Evolutionary conservation across 768 basidiomycete species (phyloP), one percentile per base, ranked within the genome.

Genomic region (Rhizopogon sp.): DNA sequence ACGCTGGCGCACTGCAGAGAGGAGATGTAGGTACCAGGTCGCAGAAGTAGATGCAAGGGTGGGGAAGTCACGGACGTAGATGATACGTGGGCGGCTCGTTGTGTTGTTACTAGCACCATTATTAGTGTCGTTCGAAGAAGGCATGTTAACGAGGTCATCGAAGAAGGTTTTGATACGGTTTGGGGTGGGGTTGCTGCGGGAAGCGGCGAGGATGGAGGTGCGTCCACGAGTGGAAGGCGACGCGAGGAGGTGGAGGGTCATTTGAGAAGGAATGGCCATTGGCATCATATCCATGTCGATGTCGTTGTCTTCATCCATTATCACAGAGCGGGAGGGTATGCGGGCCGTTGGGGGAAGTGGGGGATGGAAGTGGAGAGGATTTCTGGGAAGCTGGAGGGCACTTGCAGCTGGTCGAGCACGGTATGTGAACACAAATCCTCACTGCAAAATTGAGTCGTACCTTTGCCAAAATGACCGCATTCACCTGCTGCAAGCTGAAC

Each of bases 401-500:
- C 78, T 82, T 5, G 87, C 90, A 35, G 89, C 90, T 93, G 53
- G 14, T 43, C 50, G 17, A 53, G 53, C 54, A 35, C 51, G 25
- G 22, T 29, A 39, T 33, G 37, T 43, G 37, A 17, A 16, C 28
- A 54, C 43, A 49, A 22, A 44, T 25, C 8, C 10, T 22, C 35
- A 5, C 16, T 49, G 16, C 6, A 55, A 6, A 25, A 53, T 53
- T 40, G 20, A 59, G 55, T 62, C 61, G 49, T 50, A 87, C 89
- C 88, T 78, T 85, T 80, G 28, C 93, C 93, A 67, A 92, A 92
- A 17, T 79, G 76, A 3, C 93, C 93, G 76, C 85, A 88, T 68
- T 91, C 87, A n/a, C 93, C 91, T 3, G 92, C 86, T 35, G 89
- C 92, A 17, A 96, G 74, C 56, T 94, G 89, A 8, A 87, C 83